Percentiles rank a stretch among this genome's conserved stretches.
phyloP scores from a whole-genome alignment of 257 asterid genomes.

The Scutellaria baicalensis region DNA sequence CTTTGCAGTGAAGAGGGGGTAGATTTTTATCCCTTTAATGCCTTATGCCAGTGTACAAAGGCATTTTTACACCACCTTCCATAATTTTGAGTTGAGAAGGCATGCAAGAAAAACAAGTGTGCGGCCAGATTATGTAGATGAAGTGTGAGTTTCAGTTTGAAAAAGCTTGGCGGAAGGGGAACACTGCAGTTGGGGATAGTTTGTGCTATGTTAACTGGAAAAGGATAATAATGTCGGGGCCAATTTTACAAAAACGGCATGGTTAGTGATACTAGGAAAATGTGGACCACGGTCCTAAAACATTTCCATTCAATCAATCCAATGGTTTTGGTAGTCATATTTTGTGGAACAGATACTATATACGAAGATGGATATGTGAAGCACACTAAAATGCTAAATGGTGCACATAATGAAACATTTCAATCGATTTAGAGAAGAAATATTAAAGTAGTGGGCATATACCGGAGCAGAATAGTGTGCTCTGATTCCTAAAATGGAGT shows the following conservation, averaged over 20 bases:
- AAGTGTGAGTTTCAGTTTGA: neutral
- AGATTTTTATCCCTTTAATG: neutral
- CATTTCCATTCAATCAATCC: neutral
- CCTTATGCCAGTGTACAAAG: neutral
- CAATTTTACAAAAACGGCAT: neutral
- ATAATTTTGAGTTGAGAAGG: neutral
- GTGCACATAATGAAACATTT: neutral
- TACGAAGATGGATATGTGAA: neutral
- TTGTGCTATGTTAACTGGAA: neutral
- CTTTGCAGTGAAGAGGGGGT: neutral
- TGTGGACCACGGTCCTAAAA: neutral
- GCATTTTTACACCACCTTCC: neutral
- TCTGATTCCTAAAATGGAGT: slow-evolving; percentile 69
- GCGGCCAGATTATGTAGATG: neutral
- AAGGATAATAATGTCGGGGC: neutral
- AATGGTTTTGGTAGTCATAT: neutral
- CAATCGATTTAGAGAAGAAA: neutral
- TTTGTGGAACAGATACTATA: neutral
- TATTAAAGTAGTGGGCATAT: slow-evolving; percentile 14
- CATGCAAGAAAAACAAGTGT: neutral
- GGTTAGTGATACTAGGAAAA: neutral
- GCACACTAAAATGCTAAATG: neutral
- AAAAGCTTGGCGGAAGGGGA: neutral
- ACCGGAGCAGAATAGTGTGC: slow-evolving; percentile 83
- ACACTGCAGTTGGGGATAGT: neutral